Percentiles rank a stretch among this genome's conserved stretches.
phyloP scores from a whole-genome alignment of 2,329 filamentous ascomycete genomes.

The Xylaria sp. region DNA sequence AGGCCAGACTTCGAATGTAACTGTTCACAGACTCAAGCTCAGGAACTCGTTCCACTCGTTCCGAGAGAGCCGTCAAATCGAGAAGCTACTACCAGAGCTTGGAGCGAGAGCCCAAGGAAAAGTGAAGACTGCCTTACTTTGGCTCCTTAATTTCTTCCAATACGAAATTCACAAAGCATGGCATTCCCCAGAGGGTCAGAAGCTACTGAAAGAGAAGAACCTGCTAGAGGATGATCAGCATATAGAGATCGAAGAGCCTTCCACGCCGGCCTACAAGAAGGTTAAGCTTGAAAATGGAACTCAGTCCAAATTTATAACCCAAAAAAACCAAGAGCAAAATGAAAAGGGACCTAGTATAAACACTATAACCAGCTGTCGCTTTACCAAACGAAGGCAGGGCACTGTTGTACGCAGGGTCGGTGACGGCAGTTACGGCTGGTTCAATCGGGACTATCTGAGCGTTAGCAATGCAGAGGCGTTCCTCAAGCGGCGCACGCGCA shows the following conservation, averaged over 20 bases:
- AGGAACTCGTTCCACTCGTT: slow-evolving; percentile 38
- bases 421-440: slow-evolving; percentile 16
- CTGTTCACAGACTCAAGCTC: slow-evolving; percentile 35
- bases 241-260: neutral
- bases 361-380: neutral
- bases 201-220: slow-evolving; percentile 29
- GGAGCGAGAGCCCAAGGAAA: slow-evolving; percentile 32
- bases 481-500: slow-evolving; percentile 24
- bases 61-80: slow-evolving; percentile 38
- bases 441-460: neutral
- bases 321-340: neutral
- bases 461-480: slow-evolving; percentile 19
- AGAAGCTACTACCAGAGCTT: slow-evolving; percentile 40
- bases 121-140: slow-evolving; percentile 31
- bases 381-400: neutral
- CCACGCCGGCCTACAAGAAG: neutral
- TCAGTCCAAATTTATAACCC: neutral
- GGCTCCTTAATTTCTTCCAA: slow-evolving; percentile 39
- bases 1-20: slow-evolving; percentile 35
- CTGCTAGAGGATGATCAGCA: slow-evolving; percentile 20
- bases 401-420: neutral
- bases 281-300: neutral
- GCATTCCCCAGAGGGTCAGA: slow-evolving; percentile 29
- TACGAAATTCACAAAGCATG: slow-evolving; percentile 33
- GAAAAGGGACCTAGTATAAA: neutral